Base-by-base conservation (phyloP, 257 asterid genomes). In the Scutellaria galericulata region DNA sequence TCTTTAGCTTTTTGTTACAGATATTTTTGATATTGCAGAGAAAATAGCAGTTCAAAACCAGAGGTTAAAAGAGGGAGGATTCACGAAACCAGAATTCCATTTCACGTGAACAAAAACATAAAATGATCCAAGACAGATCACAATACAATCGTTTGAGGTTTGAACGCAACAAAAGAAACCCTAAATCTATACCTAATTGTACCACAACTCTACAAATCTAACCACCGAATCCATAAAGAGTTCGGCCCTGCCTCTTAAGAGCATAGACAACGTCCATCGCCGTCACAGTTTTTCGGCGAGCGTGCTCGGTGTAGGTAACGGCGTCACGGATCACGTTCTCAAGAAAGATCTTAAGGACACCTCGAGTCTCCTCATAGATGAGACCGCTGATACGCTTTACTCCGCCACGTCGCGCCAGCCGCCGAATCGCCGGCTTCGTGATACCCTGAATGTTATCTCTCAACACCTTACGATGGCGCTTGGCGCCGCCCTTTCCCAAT, bases 211-310 rank as follows among this genome's bases (percentile, higher is more conserved):
- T 8, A 61, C 18, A 0, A 63, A 9, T 53, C 42, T 66, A 82
- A 71, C 86, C 86, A 1, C 86, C 86, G 14, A 82, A 82, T 0
- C 86, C 86, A 20, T 82, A 82, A 0, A 82, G 81, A 9, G 86
- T 82, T 40, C 86, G 73, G 9, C 86, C 86, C 68, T 82, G 86
- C 77, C 86, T 82, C 83, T 82, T 82, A 6, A 81, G 80, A 3
- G 85, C 85, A 22, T 81, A 81, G 24, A 81, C 85, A 7, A 81
- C 85, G 8, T 81, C 85, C 85, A 81, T 81, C 31, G 85, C 85
- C 73, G 85, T 81, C 50, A 81, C 85, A 4, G 85, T 81, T 50
- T 81, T 80, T 15, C 84, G 70, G 53, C 84, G 76, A n/a, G 84
- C 84, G 70, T 80, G 84, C 84, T 80, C 84, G 0, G 84, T 80